phyloP scores from a whole-genome alignment of 768 basidiomycete genomes.

The Strobilomyces echinocephalus region DNA sequence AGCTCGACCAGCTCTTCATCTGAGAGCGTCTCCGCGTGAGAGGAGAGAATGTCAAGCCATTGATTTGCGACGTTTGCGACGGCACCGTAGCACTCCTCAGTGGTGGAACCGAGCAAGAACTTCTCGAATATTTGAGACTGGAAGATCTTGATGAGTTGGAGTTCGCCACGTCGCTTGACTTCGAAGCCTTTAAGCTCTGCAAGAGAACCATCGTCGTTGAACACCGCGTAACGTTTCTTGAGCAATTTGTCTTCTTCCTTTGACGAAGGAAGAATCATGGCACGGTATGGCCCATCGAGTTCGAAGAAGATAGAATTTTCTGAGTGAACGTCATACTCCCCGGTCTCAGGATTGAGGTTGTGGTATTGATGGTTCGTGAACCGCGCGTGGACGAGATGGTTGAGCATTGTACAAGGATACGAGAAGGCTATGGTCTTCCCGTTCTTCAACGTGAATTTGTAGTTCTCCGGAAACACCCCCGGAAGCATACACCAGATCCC shows the following conservation, averaged over 20 bases:
- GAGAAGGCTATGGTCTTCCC: constrained; percentile 89
- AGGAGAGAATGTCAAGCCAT: constrained; percentile 95
- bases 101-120: constrained; percentile 88
- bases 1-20: constrained; percentile 96
- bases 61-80: constrained; percentile 93
- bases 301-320: constrained; percentile 99
- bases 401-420: constrained; percentile 99
- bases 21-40: constrained; percentile 72
- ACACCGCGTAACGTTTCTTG: constrained; percentile 98
- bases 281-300: constrained; percentile 95
- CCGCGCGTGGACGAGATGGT: constrained; percentile 90
- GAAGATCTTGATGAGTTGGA: constrained; percentile 99
- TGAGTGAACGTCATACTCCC: constrained; percentile 79
- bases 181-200: constrained; percentile 99
- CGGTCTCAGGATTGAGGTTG: constrained; percentile 78
- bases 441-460: constrained; percentile 84
- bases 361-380: constrained; percentile 99
- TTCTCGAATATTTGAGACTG: constrained; percentile 98
- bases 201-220: constrained; percentile 95
- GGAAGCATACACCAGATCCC: constrained; percentile 99
- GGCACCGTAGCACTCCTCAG: constrained; percentile 91
- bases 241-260: constrained; percentile 98
- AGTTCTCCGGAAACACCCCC: constrained; percentile 95
- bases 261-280: constrained; percentile 98
- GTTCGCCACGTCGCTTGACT: constrained; percentile 94